Percentiles rank a stretch among this genome's conserved stretches.
Evolutionary conservation across 441 rosid species (phyloP).

Genomic region (Populus hybrid): DNA sequence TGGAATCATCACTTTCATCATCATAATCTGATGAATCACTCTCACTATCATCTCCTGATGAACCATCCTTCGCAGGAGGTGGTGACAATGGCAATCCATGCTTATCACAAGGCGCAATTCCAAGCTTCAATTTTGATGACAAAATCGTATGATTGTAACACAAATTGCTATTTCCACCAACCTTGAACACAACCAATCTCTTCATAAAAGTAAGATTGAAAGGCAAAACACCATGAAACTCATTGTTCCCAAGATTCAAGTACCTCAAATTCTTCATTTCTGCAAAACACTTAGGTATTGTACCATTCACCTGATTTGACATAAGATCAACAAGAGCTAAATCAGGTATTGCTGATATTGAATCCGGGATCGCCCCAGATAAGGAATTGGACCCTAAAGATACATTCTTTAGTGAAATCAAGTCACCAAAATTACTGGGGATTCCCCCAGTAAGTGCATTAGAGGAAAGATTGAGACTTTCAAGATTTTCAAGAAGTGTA

Average conservation of each 20-base stretch:
- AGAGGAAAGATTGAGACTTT: slow-evolving; percentile 56
- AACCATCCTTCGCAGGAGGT: slow-evolving; percentile 58
- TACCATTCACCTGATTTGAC: slow-evolving; percentile 82
- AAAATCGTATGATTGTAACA: slow-evolving; percentile 74
- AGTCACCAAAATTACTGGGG: slow-evolving; percentile 62
- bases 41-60: slow-evolving; percentile 28
- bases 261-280: slow-evolving; percentile 60
- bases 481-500: slow-evolving; percentile 62
- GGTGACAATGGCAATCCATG: slow-evolving; percentile 87
- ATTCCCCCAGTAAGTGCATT: slow-evolving; percentile 65
- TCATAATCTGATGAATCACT: slow-evolving; percentile 54
- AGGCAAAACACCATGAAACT: slow-evolving; percentile 75
- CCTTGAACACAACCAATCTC: slow-evolving; percentile 58
- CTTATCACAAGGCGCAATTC: slow-evolving; percentile 78
- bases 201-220: slow-evolving; percentile 71
- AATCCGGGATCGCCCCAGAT: slow-evolving; percentile 80
- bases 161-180: slow-evolving; percentile 68
- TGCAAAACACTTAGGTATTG: slow-evolving; percentile 68
- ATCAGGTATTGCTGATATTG: slow-evolving; percentile 72
- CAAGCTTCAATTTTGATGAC: slow-evolving; percentile 74
- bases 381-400: slow-evolving; percentile 70
- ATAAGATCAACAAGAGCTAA: slow-evolving; percentile 79
- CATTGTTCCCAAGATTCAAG: slow-evolving; percentile 69
- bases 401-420: slow-evolving; percentile 61
- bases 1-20: slow-evolving; percentile 34